Evolutionary conservation across 2,329 filamentous ascomycete genomes (phyloP), one percentile per base, ranked within the genome.

Genomic region (Allantophomopsis cytisporea): DNA sequence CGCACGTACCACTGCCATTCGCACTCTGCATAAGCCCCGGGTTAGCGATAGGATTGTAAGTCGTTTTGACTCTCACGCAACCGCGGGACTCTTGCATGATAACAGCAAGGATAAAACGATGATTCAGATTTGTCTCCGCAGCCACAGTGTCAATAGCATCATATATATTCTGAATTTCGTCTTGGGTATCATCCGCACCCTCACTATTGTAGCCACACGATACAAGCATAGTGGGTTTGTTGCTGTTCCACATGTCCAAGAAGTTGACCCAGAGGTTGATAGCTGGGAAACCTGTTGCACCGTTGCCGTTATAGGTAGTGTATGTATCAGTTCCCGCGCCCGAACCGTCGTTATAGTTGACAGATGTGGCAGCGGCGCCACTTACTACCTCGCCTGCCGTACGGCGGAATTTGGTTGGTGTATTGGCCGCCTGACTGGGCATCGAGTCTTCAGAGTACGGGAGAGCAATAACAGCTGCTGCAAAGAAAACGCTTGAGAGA

Each of bases 31-130:
- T 60, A 23, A 63, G 54, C 37, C 63, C 63, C 0, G 63, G 63
- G 51, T 66, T 66, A 39, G 42, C 42, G 16, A 63, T 59, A 13
- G 58, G 58, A 46, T 62, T 54, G 54, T 58, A 48, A 15, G 10
- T 35, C 16, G 61, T 62, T 2, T n/a, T n/a, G n/a, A n/a, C n/a
- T n/a, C n/a, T n/a, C n/a, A n/a, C n/a, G n/a, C 63, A 65, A 34
- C 63, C 63, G 42, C 56, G 56, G 45, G 57, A 61, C 47, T 66
- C 63, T 46, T 66, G 63, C 54, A 66, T 57, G 31, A 65, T 44
- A 41, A 65, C 52, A n/a, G 61, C 59, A 13, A 66, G 51, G 44
- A 66, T 61, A 43, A 63, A 62, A 36, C 63, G 60, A 31, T 51
- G 44, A 43, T 65, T 61, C 20, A 66, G 49, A 12, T 49, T 45